Evolutionary conservation across 441 rosid genomes (phyloP), one percentile per base, ranked within the genome.

Genomic region (Adansonia grandidieri): DNA sequence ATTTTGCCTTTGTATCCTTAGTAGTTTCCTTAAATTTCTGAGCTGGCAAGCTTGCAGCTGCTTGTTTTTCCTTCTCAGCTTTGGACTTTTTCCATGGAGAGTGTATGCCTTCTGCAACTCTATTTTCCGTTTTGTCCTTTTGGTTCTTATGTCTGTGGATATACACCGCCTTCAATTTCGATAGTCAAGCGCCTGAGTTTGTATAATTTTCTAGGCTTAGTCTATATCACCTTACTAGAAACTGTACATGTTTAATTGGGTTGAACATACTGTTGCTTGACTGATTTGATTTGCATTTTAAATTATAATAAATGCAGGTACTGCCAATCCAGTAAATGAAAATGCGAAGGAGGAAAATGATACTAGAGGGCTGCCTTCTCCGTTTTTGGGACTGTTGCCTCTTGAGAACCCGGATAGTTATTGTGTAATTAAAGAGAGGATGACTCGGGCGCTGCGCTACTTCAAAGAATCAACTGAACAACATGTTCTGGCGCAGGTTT

Each of bases 401-500:
- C 5, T 73, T 9, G 96, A 91, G 71, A 91, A 86, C 77, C 86
- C 88, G 11, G 99, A 95, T 80, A 83, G 81, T 37, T 84, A 84
- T 73, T 89, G 89, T 77, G 80, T 88, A 5, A 91, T 93, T 66
- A 93, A 92, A 83, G 97, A 91, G 80, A 91, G 91, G 89, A 89
- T 96, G 94, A 87, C 94, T 20, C 97, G 86, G 76, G 99, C 99
- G 5, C 90, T 96, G 9, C 80, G 96, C 11, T 87, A 87, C 80
- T 88, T 93, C 79, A 93, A 91, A 79, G 98, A 93, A 72, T 91
- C 93, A 20, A 89, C 96, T 3, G 97, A 88, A 13, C 97, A 96
- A 61, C 96, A 92, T 53, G 82, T 96, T 82, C 91, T 96, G 3
- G 97, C 94, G 32, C 98, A 96, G 84, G 91, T 96, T 71, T 96